A percentile compares a stretch with the other conserved stretches of the same genome.
Conservation (phyloP, 768 basidiomycete species). For the Russula sp. region DNA sequence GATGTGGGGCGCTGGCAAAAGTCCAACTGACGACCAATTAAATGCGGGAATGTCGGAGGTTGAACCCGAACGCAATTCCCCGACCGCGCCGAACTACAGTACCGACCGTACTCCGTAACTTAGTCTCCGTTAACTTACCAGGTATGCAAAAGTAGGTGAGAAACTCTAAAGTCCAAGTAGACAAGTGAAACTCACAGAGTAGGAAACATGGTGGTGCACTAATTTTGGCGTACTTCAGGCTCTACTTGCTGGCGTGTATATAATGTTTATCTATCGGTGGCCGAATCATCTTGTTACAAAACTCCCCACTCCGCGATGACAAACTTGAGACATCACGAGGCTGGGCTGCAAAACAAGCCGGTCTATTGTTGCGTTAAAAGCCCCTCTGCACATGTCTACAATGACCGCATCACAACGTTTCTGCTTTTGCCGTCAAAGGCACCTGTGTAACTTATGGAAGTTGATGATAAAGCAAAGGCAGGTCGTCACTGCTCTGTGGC, state of each 20-base stretch:
- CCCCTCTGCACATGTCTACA: not conserved
- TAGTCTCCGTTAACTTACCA: no score
- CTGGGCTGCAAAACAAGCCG: no score
- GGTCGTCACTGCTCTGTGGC: no score
- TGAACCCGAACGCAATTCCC: conserved; percentile 5
- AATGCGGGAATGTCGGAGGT: not conserved
- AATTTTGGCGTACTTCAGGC: not conserved
- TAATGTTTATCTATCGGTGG: not conserved
- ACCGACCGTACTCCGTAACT: no score
- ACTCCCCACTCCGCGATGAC: conserved; percentile 11
- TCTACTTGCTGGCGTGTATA: not conserved
- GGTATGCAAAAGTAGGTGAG: no score
- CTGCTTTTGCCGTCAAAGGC: not conserved
- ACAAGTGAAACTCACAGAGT: no score
- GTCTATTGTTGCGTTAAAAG: no score
- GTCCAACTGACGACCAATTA: not conserved
- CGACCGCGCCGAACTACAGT: conserved; percentile 5
- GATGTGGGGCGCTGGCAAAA: conserved; percentile 2
- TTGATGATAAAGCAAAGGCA: no score
- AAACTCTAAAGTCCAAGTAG: no score
- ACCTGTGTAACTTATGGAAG: not conserved
- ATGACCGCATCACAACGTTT: not conserved
- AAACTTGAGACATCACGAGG: conserved; percentile 14
- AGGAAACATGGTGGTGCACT: no score
- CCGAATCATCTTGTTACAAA: not conserved